These are phyloP conservation scores for Aspergillus nomiae DNA, from an alignment of 2,329 filamentous ascomycete genomes.

Conservation along the genomic window DNA sequence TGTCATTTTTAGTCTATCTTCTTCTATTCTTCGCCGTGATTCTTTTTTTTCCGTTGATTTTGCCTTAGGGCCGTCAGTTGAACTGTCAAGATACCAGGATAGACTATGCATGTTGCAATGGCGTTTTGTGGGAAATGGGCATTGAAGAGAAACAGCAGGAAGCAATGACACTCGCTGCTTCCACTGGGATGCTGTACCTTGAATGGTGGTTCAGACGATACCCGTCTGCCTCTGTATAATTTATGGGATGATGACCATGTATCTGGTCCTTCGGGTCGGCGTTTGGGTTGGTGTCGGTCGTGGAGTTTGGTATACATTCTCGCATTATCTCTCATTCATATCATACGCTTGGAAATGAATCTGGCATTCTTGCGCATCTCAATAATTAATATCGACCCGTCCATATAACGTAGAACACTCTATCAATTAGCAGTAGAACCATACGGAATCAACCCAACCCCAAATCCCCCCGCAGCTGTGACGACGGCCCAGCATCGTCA, in stretches of 20 bases:
- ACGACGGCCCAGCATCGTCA: slow-evolving; percentile 29
- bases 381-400: background rate
- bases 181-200: background rate
- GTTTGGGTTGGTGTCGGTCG: slow-evolving; percentile 1
- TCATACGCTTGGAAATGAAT: background rate
- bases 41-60: slow-evolving; percentile 10
- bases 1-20: slow-evolving; percentile 8
- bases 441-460: slow-evolving; percentile 24
- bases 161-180: background rate
- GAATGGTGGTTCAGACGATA: background rate
- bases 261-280: background rate
- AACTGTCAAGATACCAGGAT: slow-evolving; percentile 38
- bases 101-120: slow-evolving; percentile 28
- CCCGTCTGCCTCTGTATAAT: background rate
- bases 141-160: background rate
- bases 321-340: background rate
- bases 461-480: slow-evolving; percentile 35
- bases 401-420: background rate
- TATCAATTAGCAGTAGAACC: background rate
- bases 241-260: slow-evolving; percentile 2
- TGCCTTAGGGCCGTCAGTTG: slow-evolving; percentile 7
- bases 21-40: slow-evolving; percentile 8
- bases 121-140: slow-evolving; percentile 12
- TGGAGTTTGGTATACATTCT: background rate
- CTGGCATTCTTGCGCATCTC: background rate